A percentile compares a stretch with the other conserved stretches of the same genome.
Conservation (phyloP, 108 stramenopile genomes). For the Skeletonema grethae region DNA sequence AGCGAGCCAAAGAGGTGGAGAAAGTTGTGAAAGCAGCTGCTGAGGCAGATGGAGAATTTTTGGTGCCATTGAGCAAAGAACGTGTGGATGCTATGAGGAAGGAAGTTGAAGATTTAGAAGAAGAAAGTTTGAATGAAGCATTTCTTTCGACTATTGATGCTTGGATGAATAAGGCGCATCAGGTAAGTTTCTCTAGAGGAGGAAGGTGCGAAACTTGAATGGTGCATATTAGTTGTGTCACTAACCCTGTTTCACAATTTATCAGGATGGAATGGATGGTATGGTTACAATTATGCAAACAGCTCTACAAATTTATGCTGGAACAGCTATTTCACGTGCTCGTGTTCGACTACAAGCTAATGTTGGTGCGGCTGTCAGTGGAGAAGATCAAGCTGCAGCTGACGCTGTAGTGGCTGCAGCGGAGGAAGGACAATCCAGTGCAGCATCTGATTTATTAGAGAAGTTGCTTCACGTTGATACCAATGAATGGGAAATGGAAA, state of each 20-base stretch:
- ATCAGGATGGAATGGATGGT: constrained; percentile 85
- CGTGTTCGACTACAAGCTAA: constrained; percentile 48
- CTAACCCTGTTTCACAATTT: not conserved
- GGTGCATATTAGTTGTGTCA: not conserved
- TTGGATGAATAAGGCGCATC: constrained; percentile 88
- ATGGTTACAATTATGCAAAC: constrained; percentile 90
- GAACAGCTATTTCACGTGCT: constrained; percentile 63
- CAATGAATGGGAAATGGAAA: constrained; percentile 78
- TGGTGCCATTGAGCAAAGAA: constrained; percentile 73
- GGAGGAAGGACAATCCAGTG: constrained; percentile 1
- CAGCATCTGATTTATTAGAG: constrained; percentile 64
- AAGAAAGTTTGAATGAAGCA: constrained; percentile 69
- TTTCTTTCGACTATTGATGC: constrained; percentile 86
- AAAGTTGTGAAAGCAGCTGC: constrained; percentile 78
- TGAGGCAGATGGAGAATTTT: constrained; percentile 87
- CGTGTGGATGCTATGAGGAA: constrained; percentile 73
- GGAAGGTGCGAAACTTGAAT: not conserved
- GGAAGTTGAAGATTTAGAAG: constrained; percentile 60
- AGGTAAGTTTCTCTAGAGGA: constrained; percentile 28
- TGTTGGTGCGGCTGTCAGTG: constrained; percentile 44
- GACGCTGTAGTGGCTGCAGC: constrained; percentile 30
- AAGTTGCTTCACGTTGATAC: constrained; percentile 71
- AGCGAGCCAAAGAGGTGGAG: constrained; percentile 81
- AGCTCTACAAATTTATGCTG: constrained; percentile 88
- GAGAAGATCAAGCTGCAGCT: constrained; percentile 44